Conservation (phyloP, 306 rosid genomes). For the Sindora glabra region DNA sequence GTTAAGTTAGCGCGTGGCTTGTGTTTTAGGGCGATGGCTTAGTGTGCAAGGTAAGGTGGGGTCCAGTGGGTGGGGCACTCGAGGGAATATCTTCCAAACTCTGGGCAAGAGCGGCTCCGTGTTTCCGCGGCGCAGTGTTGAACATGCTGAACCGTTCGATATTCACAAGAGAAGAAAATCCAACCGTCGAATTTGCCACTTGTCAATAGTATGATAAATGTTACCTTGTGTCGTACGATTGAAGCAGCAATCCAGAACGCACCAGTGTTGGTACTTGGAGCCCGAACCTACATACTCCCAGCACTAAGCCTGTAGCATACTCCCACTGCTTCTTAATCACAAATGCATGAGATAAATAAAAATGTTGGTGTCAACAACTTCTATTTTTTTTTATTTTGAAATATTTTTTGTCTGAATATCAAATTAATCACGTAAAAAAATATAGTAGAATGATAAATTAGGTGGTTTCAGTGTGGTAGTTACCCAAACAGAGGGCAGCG, state of each 20-base stretch:
- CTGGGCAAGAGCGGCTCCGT: constrained; percentile 69
- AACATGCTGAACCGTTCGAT: background rate
- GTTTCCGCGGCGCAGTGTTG: constrained; percentile 37
- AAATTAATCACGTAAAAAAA: no score
- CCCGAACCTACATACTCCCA: no score
- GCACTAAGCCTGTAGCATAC: no score
- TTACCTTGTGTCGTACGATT: background rate
- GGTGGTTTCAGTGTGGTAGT: no score
- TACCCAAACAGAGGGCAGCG: no score
- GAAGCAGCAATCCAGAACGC: background rate
- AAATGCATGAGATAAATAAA: no score
- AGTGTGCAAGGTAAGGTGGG: background rate
- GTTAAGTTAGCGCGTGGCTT: constrained; percentile 27
- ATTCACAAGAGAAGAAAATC: no score
- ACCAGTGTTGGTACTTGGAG: no score
- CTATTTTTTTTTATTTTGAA: no score
- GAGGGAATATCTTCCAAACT: constrained; percentile 45
- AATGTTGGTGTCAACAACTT: no score
- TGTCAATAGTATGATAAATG: background rate
- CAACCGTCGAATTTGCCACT: background rate
- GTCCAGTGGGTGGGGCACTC: constrained; percentile 6
- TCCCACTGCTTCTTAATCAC: background rate
- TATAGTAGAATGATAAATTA: no score
- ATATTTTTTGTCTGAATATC: no score
- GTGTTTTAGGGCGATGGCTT: constrained; percentile 24